Percentiles rank a stretch among this genome's conserved stretches.
Conservation (phyloP, 176 grass and related monocot species). For the Triticum urartu region DNA sequence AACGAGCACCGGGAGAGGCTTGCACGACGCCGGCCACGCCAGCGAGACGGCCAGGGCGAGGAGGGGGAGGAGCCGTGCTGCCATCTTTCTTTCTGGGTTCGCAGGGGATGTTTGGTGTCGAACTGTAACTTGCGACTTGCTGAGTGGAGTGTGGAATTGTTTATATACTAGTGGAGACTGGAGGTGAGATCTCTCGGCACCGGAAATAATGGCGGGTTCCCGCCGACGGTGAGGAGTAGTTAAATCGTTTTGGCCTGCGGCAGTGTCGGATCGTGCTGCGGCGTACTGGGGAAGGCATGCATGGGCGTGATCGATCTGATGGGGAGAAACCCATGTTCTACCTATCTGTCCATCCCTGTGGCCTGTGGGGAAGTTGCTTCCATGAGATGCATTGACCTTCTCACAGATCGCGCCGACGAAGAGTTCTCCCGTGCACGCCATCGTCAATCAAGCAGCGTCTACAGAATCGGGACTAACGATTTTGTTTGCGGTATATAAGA, state of each 20-base stretch:
- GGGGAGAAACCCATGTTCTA: background rate
- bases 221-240: background rate
- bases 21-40: background rate
- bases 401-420: background rate
- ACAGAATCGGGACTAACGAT: background rate
- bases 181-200: background rate
- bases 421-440: background rate
- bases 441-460: background rate
- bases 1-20: background rate
- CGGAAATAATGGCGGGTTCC: background rate
- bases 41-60: background rate
- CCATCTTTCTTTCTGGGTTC: background rate
- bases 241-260: background rate
- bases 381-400: constrained; percentile 6
- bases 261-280: background rate
- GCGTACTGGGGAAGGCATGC: background rate
- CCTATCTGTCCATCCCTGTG: background rate
- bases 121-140: background rate
- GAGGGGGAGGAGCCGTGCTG: background rate
- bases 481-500: background rate
- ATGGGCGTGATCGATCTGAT: background rate
- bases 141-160: background rate
- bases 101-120: background rate
- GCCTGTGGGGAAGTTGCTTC: background rate
- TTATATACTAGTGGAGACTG: background rate